These are phyloP conservation scores for Arachnopeziza araneosa DNA, from an alignment of 2,329 filamentous ascomycete species.

Conservation along the genomic window DNA sequence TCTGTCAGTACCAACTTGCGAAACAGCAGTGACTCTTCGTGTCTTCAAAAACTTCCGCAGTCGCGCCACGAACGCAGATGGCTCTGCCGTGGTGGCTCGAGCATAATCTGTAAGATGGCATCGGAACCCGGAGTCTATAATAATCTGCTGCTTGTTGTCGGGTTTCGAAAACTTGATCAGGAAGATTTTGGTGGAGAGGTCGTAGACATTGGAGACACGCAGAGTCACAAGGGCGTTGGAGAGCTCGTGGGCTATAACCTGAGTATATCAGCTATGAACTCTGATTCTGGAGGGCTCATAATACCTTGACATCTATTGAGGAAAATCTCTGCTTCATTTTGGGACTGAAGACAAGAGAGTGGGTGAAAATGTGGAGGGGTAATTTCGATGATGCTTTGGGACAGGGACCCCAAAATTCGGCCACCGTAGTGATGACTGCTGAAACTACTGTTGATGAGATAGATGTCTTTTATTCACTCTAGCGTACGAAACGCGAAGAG, in stretches of 20 bases:
- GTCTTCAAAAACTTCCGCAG: slow-evolving; percentile 87
- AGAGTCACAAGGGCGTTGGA: slow-evolving; percentile 68
- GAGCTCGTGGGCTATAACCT: slow-evolving; percentile 95
- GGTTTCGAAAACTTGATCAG: slow-evolving; percentile 93
- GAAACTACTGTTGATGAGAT: neutral
- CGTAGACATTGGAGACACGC: slow-evolving; percentile 89
- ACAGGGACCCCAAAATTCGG: neutral
- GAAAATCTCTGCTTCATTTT: slow-evolving; percentile 75
- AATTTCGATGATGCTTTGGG: neutral
- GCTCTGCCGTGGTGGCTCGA: slow-evolving; percentile 76
- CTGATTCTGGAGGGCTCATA: neutral
- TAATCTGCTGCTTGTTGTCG: slow-evolving; percentile 78
- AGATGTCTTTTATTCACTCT: too few relatives aligned
- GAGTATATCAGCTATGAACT: slow-evolving; percentile 3
- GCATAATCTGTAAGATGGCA: slow-evolving; percentile 91
- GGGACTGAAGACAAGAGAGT: neutral
- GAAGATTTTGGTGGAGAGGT: slow-evolving; percentile 91
- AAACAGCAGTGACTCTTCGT: slow-evolving; percentile 71
- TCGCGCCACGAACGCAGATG: slow-evolving; percentile 78
- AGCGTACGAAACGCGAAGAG: too few relatives aligned
- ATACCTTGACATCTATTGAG: slow-evolving; percentile 69
- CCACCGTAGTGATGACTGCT: neutral
- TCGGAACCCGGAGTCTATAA: slow-evolving; percentile 93
- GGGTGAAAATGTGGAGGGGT: neutral
- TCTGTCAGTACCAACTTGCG: slow-evolving; percentile 86